Evolutionary conservation across 345 rosid genomes (phyloP), one percentile per base, ranked within the genome.

Genomic region (Eutrema heterophyllum): DNA sequence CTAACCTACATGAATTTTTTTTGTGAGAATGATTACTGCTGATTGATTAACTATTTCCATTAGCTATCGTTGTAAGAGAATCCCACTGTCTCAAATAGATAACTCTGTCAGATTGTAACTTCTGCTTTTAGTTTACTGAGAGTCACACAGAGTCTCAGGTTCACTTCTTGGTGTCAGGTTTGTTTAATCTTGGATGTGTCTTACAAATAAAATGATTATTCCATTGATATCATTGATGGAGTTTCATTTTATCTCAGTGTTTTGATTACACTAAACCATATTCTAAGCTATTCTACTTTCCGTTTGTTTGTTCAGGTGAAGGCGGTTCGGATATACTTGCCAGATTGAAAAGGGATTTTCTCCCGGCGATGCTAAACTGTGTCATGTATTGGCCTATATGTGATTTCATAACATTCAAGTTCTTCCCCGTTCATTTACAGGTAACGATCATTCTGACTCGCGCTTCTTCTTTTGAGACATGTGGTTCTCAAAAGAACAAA

Each of bases 381-480:
- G 71, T 87, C 52, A 84, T 89, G 90, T 94, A 91, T 81, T 91
- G 98, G 97, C 95, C 97, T 15, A 0, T 85, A 5, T 91, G 97
- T 65, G 98, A 94, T 83, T 94, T 94, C 49, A 84, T 95, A 76
- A 92, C 93, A 9, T 92, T 86, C 80, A 87, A 68, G 66, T 91
- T 88, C 83, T 73, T 84, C 57, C 97, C 97, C 3, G 90, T 94
- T 64, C 96, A 84, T 76, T 80, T 94, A 75, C 98, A 89, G 97
- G 98, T 88, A 58, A 45, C 0, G 11, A 40, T 41, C 26, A 33
- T 68, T 46, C 24, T 24, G 29, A 64, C 32, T 26, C 9, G 0
- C 29, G 9, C 15, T 52, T 39, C 33, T 40, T 5, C 44, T 24
- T 4, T 36, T 51, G 12, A 24, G 36, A 65, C 43, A 64, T 64